These are phyloP conservation scores for Phialemoniopsis sp. DNA, from an alignment of 2,329 filamentous ascomycete species.

Conservation along the genomic window DNA sequence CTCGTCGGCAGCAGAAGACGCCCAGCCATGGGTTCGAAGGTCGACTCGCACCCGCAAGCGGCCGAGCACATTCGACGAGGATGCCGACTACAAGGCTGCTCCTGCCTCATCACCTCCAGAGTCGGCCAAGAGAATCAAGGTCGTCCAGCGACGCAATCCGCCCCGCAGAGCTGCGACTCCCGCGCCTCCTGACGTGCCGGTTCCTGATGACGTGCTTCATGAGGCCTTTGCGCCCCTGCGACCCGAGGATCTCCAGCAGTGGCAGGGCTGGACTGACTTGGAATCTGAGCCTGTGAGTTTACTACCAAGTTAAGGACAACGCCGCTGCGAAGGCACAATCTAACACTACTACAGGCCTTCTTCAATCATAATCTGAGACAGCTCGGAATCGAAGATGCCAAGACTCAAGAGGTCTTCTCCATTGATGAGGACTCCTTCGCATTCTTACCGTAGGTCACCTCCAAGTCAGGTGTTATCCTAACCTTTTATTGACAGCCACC, in stretches of 20 bases:
- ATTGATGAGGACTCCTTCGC: constrained; percentile 63
- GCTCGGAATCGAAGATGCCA: constrained; percentile 70
- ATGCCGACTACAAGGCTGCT: not conserved
- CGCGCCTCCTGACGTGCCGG: not conserved
- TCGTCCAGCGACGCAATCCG: not conserved
- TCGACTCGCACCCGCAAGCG: no score
- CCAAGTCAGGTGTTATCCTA: constrained; percentile 1
- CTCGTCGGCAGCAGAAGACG: no score
- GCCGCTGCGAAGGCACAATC: no score
- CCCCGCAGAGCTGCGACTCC: not conserved
- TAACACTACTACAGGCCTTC: constrained; percentile 51
- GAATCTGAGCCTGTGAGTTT: constrained; percentile 78
- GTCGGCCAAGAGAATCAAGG: constrained; percentile 4
- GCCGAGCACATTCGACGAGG: no score
- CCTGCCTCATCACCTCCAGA: not conserved
- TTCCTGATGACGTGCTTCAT: constrained; percentile 28
- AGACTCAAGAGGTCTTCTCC: constrained; percentile 71
- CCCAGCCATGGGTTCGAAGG: no score
- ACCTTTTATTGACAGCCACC: constrained; percentile 18
- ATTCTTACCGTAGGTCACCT: constrained; percentile 52
- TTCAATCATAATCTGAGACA: constrained; percentile 83
- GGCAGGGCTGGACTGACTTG: constrained; percentile 76
- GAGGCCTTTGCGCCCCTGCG: constrained; percentile 43
- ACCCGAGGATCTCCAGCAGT: constrained; percentile 51
- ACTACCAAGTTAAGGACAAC: no score